Evolutionary conservation across 805 yeast genomes (phyloP), one percentile per base, ranked within the genome.

Genomic region (Barnettozyma vustinii): DNA sequence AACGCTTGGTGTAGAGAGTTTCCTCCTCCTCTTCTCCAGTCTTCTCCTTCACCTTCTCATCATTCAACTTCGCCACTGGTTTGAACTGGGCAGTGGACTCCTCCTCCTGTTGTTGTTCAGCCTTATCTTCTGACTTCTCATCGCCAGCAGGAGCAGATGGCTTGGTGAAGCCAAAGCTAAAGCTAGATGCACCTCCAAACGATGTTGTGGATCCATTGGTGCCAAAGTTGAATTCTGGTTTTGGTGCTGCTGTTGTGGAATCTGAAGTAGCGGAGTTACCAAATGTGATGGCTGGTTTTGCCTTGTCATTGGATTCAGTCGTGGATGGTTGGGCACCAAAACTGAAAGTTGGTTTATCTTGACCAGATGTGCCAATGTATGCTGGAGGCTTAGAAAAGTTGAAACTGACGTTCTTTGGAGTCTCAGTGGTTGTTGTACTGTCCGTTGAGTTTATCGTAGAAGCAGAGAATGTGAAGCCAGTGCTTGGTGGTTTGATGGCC

Each of bases 21-120:
- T 73, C 79, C 68, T 92, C 97, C 47, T 79, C 76, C 67, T 90
- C 97, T 68, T 92, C 97, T 18, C 97, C 97, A 9, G 92, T 86
- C 56, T 76, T 72, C 16, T 71, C 76, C 6, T 76, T 79, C 12
- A 81, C 72, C 47, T 82, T 73, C 4, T 47, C 36, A 43, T 79
- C 76, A 19, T 71, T 67, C 50, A 79, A 71, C 49, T 66, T 66
- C 41, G 66, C 74, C 15, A 73, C 65, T 7, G 76, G 67, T 48
- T 59, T 61, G 32, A 75, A 80, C 54, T 79, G 72, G 1, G 74
- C 79, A 39, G 72, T 74, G 5, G 73, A 74, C 49, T 73, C 76
- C 42, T 69, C 78, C 37, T 72, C 74, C 20, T 67, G 72, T 10
- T 67, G 72, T 10, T 39, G 25, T 20, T 36, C 39, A 18, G 61